phyloP scores from a whole-genome alignment of 1,284 basidiomycete genomes.

The Heterobasidion annosum region DNA sequence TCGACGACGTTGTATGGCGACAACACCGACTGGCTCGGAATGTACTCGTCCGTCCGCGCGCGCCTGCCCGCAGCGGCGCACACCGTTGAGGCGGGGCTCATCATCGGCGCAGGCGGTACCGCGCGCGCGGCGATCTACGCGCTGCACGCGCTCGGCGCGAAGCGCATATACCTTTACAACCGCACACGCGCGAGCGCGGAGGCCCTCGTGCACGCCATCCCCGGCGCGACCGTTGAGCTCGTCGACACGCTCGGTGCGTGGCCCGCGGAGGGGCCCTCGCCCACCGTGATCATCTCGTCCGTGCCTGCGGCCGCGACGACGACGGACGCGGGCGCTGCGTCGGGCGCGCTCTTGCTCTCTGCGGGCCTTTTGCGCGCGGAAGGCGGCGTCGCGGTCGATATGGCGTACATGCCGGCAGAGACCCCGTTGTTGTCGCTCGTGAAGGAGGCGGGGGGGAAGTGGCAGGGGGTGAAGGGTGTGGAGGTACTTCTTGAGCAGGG shows the following conservation, averaged over 20 bases:
- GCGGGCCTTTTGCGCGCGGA: conserved; percentile 36
- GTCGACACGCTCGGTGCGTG: conserved; percentile 51
- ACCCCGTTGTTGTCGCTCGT: conserved; percentile 61
- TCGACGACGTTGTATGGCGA: conserved; percentile 65
- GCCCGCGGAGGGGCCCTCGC: conserved; percentile 35
- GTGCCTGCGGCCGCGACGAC: conserved; percentile 69
- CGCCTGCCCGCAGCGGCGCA: conserved; percentile 26
- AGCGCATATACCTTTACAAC: conserved; percentile 79
- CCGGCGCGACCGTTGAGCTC: conserved; percentile 52
- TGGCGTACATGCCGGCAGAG: conserved; percentile 84
- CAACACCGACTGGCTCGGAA: conserved; percentile 92
- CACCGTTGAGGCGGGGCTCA: conserved; percentile 46
- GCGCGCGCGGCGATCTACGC: conserved; percentile 90
- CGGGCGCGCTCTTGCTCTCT: conserved; percentile 47
- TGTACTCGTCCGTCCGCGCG: conserved; percentile 48
- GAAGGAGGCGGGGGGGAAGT: conserved; percentile 31
- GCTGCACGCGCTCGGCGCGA: conserved; percentile 59
- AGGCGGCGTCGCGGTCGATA: conserved; percentile 75
- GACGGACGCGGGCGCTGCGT: conserved; percentile 17
- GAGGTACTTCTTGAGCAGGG: conserved; percentile 86
- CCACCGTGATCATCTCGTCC: conserved; percentile 77
- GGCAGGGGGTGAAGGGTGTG: conserved; percentile 71
- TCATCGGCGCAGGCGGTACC: conserved; percentile 91
- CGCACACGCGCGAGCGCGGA: conserved; percentile 70
- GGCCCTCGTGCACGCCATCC: conserved; percentile 60